Evolutionary conservation across 768 basidiomycete genomes (phyloP).

Genomic region (Steccherinum ochraceum): DNA sequence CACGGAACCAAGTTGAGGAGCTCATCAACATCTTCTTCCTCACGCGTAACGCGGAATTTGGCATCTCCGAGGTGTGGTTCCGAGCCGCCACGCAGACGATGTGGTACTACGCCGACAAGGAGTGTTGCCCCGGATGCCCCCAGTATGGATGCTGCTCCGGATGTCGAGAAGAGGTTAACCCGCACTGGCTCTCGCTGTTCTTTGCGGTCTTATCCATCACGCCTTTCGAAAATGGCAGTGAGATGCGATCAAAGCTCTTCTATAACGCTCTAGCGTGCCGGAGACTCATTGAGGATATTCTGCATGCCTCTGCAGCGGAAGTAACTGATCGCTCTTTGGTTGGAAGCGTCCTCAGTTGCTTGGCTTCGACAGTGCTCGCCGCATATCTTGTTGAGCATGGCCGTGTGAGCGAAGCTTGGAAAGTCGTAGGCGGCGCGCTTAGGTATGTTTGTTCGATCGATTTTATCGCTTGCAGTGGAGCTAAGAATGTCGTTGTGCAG

Average conservation of each 20-base stretch:
- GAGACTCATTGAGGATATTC: constrained; percentile 38
- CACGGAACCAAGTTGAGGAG: constrained; percentile 9
- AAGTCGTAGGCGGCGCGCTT: constrained; percentile 17
- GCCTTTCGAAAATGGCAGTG: constrained; percentile 18
- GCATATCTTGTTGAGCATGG: constrained; percentile 41
- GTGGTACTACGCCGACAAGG: constrained; percentile 35
- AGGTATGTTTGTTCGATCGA: constrained; percentile 2
- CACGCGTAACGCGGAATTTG: constrained; percentile 44
- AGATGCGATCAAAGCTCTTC: constrained; percentile 27
- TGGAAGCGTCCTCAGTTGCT: constrained; percentile 39
- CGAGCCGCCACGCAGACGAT: constrained; percentile 34
- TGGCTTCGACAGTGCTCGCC: constrained; percentile 39
- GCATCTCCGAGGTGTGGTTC: constrained; percentile 46
- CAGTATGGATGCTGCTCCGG: constrained; percentile 16
- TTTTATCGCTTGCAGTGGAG: no score
- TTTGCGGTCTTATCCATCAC: constrained; percentile 42
- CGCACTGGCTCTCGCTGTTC: constrained; percentile 45
- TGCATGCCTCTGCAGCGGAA: constrained; percentile 15
- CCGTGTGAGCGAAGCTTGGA: constrained; percentile 35
- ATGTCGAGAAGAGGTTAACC: constrained; percentile 33
- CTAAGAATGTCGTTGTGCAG: not conserved
- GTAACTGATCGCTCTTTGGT: constrained; percentile 12
- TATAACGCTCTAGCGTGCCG: constrained; percentile 39
- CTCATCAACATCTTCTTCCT: constrained; percentile 32
- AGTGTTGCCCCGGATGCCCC: constrained; percentile 18